phyloP scores from a whole-genome alignment of 345 rosid genomes.

The Geranium brycei region DNA sequence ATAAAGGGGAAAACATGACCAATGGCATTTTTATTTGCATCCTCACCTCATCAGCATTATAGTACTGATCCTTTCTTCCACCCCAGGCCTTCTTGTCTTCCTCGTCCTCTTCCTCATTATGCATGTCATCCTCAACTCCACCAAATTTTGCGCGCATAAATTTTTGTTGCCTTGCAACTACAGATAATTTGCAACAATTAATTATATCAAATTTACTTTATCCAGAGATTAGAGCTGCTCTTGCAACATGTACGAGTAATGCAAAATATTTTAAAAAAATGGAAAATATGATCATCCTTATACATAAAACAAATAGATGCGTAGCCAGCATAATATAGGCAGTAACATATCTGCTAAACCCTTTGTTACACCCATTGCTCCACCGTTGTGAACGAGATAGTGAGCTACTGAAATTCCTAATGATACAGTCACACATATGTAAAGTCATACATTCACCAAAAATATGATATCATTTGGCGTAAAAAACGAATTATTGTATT shows the following conservation, averaged over 20 bases:
- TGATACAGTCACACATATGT: too few species aligned
- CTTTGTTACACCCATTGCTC: neutral
- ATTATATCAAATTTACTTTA: neutral
- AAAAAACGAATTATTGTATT: too few species aligned
- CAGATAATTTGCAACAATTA: constrained; percentile 4
- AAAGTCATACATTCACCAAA: too few species aligned
- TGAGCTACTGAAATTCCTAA: neutral
- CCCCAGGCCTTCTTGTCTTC: constrained; percentile 42
- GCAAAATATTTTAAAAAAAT: neutral
- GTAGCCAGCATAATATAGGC: neutral
- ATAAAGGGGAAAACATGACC: neutral
- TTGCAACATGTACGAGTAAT: neutral
- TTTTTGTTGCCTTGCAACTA: constrained; percentile 61
- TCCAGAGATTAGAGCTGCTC: neutral
- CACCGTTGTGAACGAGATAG: neutral
- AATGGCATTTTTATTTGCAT: neutral
- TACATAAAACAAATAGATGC: neutral
- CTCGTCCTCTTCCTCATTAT: constrained; percentile 42
- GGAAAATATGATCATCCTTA: neutral
- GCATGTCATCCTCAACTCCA: constrained; percentile 58
- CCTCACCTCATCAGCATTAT: constrained; percentile 54
- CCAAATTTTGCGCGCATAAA: constrained; percentile 47
- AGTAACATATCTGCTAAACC: neutral
- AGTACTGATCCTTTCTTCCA: constrained; percentile 24
- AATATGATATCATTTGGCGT: too few species aligned